phyloP scores from a whole-genome alignment of 2,329 filamentous ascomycete species.

The Curvularia lunata region DNA sequence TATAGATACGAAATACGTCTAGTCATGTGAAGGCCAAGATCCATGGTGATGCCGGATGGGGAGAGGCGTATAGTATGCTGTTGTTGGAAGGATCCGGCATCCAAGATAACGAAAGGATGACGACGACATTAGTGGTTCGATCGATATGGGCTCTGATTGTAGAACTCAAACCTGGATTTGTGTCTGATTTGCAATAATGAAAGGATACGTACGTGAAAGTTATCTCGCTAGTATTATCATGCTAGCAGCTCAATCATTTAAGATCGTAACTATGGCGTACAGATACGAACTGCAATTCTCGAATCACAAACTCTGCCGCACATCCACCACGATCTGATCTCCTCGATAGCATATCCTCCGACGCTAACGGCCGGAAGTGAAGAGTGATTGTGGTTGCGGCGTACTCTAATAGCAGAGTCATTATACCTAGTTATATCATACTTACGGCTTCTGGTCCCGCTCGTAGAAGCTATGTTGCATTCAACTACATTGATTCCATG shows the following conservation, averaged over 20 bases:
- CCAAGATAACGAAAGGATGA: background rate
- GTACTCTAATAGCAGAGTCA: background rate
- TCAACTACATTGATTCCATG: constrained; percentile 4
- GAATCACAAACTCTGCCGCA: background rate
- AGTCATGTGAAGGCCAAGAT: background rate
- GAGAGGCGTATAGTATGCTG: background rate
- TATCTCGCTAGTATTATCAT: background rate
- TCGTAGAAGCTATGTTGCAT: constrained; percentile 3
- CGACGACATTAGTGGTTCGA: background rate
- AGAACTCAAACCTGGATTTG: background rate
- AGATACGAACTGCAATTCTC: background rate
- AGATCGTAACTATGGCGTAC: background rate
- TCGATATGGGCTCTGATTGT: background rate
- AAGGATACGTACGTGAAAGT: background rate
- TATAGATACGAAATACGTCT: background rate
- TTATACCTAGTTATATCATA: background rate
- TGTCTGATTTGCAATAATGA: background rate
- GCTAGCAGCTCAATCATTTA: background rate
- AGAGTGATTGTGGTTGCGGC: background rate
- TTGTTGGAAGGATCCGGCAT: background rate
- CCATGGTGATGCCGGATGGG: background rate
- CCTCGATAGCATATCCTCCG: background rate
- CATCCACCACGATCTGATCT: background rate
- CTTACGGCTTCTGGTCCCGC: constrained; percentile 1
- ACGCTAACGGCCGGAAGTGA: constrained; percentile 1